Percentiles rank a stretch among this genome's conserved stretches.
Evolutionary conservation across 371 early-diverging fungal species (phyloP).

Genomic region (Cokeromyces recurvatus): DNA sequence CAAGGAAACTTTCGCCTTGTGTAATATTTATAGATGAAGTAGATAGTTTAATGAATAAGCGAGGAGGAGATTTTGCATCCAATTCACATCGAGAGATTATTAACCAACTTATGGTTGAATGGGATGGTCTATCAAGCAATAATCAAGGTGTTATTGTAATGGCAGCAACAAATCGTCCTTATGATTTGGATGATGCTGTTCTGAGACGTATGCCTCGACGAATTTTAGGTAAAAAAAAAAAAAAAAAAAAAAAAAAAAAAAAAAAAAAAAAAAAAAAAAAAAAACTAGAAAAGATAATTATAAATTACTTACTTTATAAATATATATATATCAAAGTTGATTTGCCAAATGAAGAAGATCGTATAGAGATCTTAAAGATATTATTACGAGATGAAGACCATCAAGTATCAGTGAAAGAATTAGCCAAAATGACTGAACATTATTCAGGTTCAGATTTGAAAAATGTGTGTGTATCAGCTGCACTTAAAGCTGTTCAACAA

Average conservation of each 20-base stretch:
- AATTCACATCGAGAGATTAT: constrained; percentile 80
- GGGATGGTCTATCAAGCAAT: constrained; percentile 89
- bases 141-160: constrained; percentile 83
- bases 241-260: too few relatives aligned
- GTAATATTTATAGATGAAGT: constrained; percentile 99
- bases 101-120: constrained; percentile 95
- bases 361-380: constrained; percentile 76
- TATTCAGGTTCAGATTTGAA: constrained; percentile 98
- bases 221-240: constrained; percentile 79
- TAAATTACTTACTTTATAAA: too few relatives aligned
- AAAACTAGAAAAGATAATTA: too few relatives aligned
- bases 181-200: constrained; percentile 98
- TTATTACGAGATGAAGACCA: constrained; percentile 76
- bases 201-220: constrained; percentile 95
- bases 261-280: too few relatives aligned
- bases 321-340: too few relatives aligned
- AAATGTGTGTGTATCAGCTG: constrained; percentile 95
- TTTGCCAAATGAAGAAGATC: constrained; percentile 81
- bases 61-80: constrained; percentile 53
- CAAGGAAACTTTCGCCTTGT: constrained; percentile 92
- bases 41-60: constrained; percentile 89
- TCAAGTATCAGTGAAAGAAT: constrained; percentile 46
- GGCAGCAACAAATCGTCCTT: constrained; percentile 97
- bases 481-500: constrained; percentile 69
- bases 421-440: constrained; percentile 68